A percentile compares a stretch with the other conserved stretches of the same genome.
phyloP scores from a whole-genome alignment of 495 filamentous ascomycete species.

The Aspergillus egyptiacus region DNA sequence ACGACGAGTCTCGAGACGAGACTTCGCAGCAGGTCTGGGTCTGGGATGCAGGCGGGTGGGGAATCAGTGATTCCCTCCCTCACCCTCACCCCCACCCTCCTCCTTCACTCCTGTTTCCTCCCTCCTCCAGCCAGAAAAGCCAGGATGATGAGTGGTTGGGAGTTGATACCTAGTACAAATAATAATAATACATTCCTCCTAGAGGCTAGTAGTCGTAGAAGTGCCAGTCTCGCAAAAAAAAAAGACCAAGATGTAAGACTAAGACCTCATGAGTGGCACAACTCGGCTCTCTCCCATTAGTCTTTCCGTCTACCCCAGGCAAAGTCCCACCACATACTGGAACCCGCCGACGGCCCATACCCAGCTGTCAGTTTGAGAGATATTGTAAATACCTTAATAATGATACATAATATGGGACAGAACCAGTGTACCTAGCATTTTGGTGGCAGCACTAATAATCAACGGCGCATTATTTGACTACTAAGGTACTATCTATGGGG shows the following conservation, averaged over 20 bases:
- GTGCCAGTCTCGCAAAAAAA: not conserved
- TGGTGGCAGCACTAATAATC: constrained; percentile 1
- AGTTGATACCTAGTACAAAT: constrained; percentile 2
- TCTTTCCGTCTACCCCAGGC: constrained; percentile 13
- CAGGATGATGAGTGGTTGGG: constrained; percentile 6
- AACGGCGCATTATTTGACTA: too few relatives aligned
- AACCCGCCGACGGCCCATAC: not conserved
- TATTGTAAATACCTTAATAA: too few relatives aligned
- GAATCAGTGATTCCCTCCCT: constrained; percentile 11
- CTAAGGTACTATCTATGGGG: too few relatives aligned
- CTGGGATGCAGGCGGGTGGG: constrained; percentile 10
- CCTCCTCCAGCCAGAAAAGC: constrained; percentile 4
- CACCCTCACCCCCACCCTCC: too few relatives aligned
- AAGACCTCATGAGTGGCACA: constrained; percentile 1
- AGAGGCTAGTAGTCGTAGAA: too few relatives aligned
- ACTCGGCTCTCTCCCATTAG: constrained; percentile 14
- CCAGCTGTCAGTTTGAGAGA: constrained; percentile 13
- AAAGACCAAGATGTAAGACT: not conserved
- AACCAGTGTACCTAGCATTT: constrained; percentile 10
- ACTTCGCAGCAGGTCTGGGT: too few relatives aligned
- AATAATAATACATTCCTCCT: not conserved
- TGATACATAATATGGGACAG: constrained; percentile 1
- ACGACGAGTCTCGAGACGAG: too few relatives aligned
- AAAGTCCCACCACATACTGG: constrained; percentile 6
- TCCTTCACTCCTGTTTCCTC: too few relatives aligned